Evolutionary conservation across 371 early-diverging fungal genomes (phyloP).

Genomic region (Lichtheimia corymbifera): DNA sequence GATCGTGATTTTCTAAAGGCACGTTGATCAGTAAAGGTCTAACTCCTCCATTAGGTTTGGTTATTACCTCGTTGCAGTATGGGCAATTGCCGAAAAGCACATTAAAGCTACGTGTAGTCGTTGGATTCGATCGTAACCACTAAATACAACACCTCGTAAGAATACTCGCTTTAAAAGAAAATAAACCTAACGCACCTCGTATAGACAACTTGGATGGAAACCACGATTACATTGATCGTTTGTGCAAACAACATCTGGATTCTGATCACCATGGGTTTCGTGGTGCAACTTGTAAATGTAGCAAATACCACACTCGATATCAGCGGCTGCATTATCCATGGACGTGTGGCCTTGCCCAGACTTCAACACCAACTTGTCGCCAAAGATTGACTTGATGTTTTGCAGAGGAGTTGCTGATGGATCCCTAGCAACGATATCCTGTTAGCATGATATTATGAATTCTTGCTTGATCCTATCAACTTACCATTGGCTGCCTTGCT

Average conservation of each 20-base stretch:
- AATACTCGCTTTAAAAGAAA: background rate
- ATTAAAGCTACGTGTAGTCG: slow-evolving; percentile 37
- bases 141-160: background rate
- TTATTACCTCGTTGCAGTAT: slow-evolving; percentile 45
- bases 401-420: slow-evolving; percentile 5
- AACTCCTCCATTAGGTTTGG: background rate
- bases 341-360: background rate
- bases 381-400: slow-evolving; percentile 6
- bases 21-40: background rate
- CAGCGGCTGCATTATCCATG: slow-evolving; percentile 6
- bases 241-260: slow-evolving; percentile 35
- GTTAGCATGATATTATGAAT: background rate
- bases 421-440: slow-evolving; percentile 1
- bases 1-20: slow-evolving; percentile 39
- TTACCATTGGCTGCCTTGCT: slow-evolving; percentile 3
- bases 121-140: slow-evolving; percentile 44
- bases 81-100: slow-evolving; percentile 48
- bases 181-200: slow-evolving; percentile 24
- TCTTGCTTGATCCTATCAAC: background rate
- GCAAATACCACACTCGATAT: slow-evolving; percentile 48
- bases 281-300: slow-evolving; percentile 39
- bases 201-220: slow-evolving; percentile 41
- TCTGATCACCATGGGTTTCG: background rate
- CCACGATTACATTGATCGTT: slow-evolving; percentile 38
- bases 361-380: background rate